A percentile compares a stretch with the other conserved stretches of the same genome.
These are phyloP conservation scores for Candida saitoana DNA, from an alignment of 805 yeast genomes.

Conservation along the genomic window DNA sequence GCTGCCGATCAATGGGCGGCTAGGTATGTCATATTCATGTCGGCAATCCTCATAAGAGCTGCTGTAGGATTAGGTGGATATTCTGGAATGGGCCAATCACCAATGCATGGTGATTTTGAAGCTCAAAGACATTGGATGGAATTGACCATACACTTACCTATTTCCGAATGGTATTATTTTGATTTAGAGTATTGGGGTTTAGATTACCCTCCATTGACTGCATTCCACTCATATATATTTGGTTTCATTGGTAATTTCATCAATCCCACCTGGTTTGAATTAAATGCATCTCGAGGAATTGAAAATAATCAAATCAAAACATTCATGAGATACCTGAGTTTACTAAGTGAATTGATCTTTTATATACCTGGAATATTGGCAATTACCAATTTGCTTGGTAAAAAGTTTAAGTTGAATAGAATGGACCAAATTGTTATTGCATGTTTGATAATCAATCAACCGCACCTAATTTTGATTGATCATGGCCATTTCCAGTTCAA, in stretches of 20 bases:
- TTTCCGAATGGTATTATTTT: conserved; percentile 79
- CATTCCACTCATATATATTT: conserved; percentile 79
- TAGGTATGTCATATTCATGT: conserved; percentile 65
- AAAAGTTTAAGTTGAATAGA: conserved; percentile 49
- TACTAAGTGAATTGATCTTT: conserved; percentile 67
- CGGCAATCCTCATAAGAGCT: conserved; percentile 71
- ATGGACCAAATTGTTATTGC: conserved; percentile 75
- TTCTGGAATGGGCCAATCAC: conserved; percentile 69
- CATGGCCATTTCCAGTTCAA: conserved; percentile 98
- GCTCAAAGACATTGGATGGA: conserved; percentile 99
- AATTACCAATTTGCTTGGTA: conserved; percentile 69
- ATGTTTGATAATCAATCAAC: conserved; percentile 79
- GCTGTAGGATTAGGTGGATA: conserved; percentile 88
- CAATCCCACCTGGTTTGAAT: conserved; percentile 69
- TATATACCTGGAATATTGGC: conserved; percentile 79
- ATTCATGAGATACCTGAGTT: conserved; percentile 78
- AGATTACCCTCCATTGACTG: conserved; percentile 96
- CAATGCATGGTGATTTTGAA: conserved; percentile 93
- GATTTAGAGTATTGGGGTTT: conserved; percentile 94
- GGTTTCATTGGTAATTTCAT: conserved; percentile 70
- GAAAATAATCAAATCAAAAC: conserved; percentile 68
- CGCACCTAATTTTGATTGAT: conserved; percentile 77
- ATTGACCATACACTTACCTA: conserved; percentile 71
- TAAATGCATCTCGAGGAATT: conserved; percentile 69
- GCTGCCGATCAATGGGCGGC: conserved; percentile 92